Base-by-base conservation (phyloP, 805 yeast species). In the Saturnispora sekii region DNA sequence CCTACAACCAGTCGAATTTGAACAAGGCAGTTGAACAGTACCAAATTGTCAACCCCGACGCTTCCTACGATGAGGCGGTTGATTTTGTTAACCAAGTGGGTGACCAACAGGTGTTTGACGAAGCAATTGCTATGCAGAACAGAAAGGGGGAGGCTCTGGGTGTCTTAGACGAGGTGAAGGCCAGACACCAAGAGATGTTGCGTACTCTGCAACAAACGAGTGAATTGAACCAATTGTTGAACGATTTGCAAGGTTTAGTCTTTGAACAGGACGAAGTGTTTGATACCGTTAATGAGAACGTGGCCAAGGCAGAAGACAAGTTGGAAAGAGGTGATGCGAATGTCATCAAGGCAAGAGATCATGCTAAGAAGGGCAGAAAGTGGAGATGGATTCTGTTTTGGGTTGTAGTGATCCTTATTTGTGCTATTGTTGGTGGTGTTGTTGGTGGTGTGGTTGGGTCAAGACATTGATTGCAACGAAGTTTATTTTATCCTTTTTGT, bases 91-190 rank as follows among this genome's bases (percentile, higher is more conserved):
- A 82, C 54, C 94, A 87, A 57, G 77, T 77, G 45, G 84, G 83
- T 52, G 84, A 87, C 44, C 88, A 83, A 61, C 97, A 90, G 68
- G 85, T 89, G 56, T 93, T 93, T 68, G 87, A 94, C 48, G 95
- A 88, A 66, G 97, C 97, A 14, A 72, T 87, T 52, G 71, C 82
- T 69, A 83, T 83, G 65, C 81, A 88, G 44, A 84, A 85, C 61
- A 81, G 95, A 67, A 77, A 88, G 60, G 95, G 95, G 55, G 96
- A 93, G 67, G 97, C 97, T 36, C 79, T 93, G 64, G 79, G 96
- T 31, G 97, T 94, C 2, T 74, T 93, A 56, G 85, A 87, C 58
- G 97, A 93, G 68, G 97, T 93, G 46, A 96, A 90, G 68, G 80
- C 84, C 42, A 81, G 98, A 69, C 97, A 93, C 69, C 81, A 84